These are phyloP conservation scores for Pythium angustatum DNA, from an alignment of 352 stramenopile genomes.

Conservation along the genomic window DNA sequence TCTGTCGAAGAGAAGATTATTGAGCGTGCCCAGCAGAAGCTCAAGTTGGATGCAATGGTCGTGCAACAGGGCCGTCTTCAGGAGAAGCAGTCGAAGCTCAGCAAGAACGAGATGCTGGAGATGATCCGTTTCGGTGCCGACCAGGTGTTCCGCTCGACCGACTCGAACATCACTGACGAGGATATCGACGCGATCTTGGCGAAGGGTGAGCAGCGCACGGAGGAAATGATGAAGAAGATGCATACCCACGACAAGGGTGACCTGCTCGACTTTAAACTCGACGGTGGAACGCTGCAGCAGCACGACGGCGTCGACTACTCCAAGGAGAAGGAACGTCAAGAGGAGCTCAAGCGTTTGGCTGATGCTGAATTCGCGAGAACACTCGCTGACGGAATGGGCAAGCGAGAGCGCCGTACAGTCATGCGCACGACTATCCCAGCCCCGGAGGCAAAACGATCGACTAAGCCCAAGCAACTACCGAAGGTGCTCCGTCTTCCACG, in stretches of 20 bases:
- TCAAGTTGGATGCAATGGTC: conserved; percentile 89
- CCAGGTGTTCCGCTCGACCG: conserved; percentile 96
- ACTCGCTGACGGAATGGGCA: conserved; percentile 81
- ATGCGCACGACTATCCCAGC: conserved; percentile 59
- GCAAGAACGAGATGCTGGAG: conserved; percentile 95
- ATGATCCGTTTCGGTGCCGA: conserved; percentile 98
- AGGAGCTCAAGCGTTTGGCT: conserved; percentile 82
- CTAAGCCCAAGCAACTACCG: conserved; percentile 77
- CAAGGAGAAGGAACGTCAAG: conserved; percentile 88
- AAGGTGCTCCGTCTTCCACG: conserved; percentile 78
- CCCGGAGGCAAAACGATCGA: conserved; percentile 49
- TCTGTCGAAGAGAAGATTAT: conserved; percentile 99
- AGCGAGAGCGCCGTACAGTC: conserved; percentile 80
- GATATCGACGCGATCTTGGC: conserved; percentile 98
- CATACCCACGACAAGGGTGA: conserved; percentile 85
- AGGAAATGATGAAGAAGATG: conserved; percentile 89
- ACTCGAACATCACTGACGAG: conserved; percentile 96
- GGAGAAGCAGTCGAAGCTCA: conserved; percentile 92
- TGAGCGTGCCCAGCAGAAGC: conserved; percentile 97
- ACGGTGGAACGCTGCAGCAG: conserved; percentile 93
- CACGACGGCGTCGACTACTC: conserved; percentile 97
- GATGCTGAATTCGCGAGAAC: conserved; percentile 81
- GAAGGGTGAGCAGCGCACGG: conserved; percentile 81
- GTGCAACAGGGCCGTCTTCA: conserved; percentile 85
- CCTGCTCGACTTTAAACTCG: conserved; percentile 90